Evolutionary conservation across 192 early-diverging fungal genomes (phyloP).

Genomic region (Dissophora ornata): DNA sequence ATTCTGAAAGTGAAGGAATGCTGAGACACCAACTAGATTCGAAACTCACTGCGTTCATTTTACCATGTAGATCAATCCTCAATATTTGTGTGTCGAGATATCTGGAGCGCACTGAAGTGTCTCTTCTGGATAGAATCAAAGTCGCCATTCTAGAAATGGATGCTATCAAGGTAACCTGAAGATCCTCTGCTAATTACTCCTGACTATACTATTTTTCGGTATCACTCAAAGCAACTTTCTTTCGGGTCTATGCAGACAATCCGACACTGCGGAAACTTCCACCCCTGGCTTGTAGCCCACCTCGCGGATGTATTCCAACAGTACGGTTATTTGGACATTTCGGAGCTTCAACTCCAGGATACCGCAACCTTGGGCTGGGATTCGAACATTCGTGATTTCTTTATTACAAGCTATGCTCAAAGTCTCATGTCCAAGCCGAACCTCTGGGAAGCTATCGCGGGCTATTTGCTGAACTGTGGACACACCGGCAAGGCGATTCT

Average conservation of each 20-base stretch:
- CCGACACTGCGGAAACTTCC: conserved; percentile 36
- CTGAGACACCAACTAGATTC: too few relatives aligned
- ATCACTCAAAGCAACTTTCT: not conserved
- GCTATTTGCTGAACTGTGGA: conserved; percentile 37
- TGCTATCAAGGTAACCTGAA: conserved; percentile 60
- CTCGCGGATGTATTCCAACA: conserved; percentile 59
- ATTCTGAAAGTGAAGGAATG: too few relatives aligned
- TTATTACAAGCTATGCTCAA: conserved; percentile 49
- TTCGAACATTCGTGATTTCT: conserved; percentile 56
- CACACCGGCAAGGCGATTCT: conserved; percentile 27
- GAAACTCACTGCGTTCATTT: too few relatives aligned
- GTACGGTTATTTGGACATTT: conserved; percentile 58
- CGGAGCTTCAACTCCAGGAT: conserved; percentile 55
- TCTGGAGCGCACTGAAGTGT: conserved; percentile 46
- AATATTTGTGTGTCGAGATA: conserved; percentile 32
- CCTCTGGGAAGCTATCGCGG: conserved; percentile 51
- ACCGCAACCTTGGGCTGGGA: conserved; percentile 16
- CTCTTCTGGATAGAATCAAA: conserved; percentile 55
- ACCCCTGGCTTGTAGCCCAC: conserved; percentile 73
- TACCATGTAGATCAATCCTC: conserved; percentile 31
- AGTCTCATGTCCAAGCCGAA: conserved; percentile 41
- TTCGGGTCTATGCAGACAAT: conserved; percentile 16
- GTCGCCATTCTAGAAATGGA: conserved; percentile 51
- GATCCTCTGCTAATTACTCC: not conserved
- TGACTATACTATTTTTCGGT: not conserved